A percentile compares a stretch with the other conserved stretches of the same genome.
Evolutionary conservation across 2,329 filamentous ascomycete species (phyloP).

Genomic region (Bertia moriformis): DNA sequence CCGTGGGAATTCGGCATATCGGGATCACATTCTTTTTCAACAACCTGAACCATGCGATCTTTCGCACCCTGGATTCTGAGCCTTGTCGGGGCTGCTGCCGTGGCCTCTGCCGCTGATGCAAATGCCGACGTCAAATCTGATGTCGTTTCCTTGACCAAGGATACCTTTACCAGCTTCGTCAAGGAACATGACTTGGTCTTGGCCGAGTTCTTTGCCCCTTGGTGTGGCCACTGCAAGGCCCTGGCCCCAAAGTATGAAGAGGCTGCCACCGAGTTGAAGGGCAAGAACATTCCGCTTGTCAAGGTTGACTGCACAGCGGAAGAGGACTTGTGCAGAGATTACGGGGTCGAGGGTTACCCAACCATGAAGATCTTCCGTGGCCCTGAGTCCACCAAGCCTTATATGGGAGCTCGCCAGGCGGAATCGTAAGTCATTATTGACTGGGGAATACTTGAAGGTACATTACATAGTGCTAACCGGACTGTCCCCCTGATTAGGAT

Average conservation of each 20-base stretch:
- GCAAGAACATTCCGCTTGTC: slow-evolving; percentile 71
- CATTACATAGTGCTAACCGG: neutral
- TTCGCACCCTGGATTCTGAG: slow-evolving; percentile 20
- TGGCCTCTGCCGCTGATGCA: slow-evolving; percentile 39
- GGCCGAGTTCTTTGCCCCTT: slow-evolving; percentile 93
- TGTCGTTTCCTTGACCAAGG: slow-evolving; percentile 70
- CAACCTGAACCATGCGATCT: slow-evolving; percentile 15
- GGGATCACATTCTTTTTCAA: slow-evolving; percentile 1
- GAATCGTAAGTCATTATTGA: slow-evolving; percentile 52
- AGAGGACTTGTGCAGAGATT: slow-evolving; percentile 74
- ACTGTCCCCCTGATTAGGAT: slow-evolving; percentile 27
- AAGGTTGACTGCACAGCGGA: slow-evolving; percentile 95
- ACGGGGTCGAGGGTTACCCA: slow-evolving; percentile 92
- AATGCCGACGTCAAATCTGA: slow-evolving; percentile 58
- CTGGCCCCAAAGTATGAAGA: slow-evolving; percentile 86
- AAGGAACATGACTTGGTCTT: slow-evolving; percentile 77
- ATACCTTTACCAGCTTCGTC: slow-evolving; percentile 77
- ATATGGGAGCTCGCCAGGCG: slow-evolving; percentile 80
- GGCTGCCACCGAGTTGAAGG: slow-evolving; percentile 70
- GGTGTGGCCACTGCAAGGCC: slow-evolving; percentile 98
- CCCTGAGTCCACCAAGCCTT: slow-evolving; percentile 64
- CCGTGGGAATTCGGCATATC: no score
- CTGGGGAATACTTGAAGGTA: no score
- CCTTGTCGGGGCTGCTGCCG: slow-evolving; percentile 19
- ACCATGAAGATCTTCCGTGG: slow-evolving; percentile 99